Conservation (phyloP, 148 eudicot genomes). For the Chenopodium suecicum region DNA sequence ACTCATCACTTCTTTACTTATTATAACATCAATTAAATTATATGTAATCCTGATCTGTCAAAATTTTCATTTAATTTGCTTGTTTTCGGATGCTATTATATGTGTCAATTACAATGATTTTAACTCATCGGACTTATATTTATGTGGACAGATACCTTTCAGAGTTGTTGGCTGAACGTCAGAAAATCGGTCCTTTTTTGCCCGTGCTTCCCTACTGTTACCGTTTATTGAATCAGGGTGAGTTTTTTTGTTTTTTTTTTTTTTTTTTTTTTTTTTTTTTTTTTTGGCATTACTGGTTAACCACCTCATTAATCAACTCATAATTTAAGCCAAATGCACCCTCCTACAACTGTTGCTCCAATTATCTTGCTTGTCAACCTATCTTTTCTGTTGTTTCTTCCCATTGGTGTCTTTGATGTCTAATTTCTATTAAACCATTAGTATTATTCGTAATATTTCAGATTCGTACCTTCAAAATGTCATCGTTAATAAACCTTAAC, state of each 20-base stretch:
- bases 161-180: constrained; percentile 79
- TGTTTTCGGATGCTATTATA: too few species aligned
- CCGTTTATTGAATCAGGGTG: constrained; percentile 88
- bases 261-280: not conserved
- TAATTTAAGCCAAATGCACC: not conserved
- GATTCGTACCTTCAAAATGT: too few species aligned
- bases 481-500: too few species aligned
- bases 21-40: too few species aligned
- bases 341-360: not conserved
- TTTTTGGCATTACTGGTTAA: not conserved
- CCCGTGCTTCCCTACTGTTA: constrained; percentile 73
- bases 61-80: too few species aligned
- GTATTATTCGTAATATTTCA: not conserved
- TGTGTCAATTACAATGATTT: too few species aligned
- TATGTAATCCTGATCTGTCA: too few species aligned
- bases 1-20: too few species aligned
- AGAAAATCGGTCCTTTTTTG: constrained; percentile 77
- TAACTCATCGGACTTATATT: not conserved
- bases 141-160: constrained; percentile 61
- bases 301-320: not conserved
- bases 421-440: too few species aligned
- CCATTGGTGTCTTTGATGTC: too few species aligned
- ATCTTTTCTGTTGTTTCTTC: not conserved
- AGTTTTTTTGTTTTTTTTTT: constrained; percentile 15
- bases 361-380: not conserved